These are phyloP conservation scores for Prunella vulgaris DNA, from an alignment of 257 asterid species.

Conservation along the genomic window DNA sequence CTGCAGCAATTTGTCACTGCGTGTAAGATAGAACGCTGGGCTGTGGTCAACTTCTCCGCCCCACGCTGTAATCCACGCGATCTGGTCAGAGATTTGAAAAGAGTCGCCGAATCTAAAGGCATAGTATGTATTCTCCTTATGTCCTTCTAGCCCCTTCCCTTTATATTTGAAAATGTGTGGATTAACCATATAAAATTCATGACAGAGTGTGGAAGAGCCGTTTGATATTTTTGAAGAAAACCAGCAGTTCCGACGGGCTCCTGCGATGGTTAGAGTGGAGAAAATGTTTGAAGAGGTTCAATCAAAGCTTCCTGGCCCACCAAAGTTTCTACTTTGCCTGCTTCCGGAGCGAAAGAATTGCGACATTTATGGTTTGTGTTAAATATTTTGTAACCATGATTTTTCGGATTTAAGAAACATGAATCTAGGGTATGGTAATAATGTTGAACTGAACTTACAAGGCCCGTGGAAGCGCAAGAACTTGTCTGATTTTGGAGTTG, in stretches of 20 bases:
- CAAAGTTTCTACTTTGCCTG: constrained; percentile 72
- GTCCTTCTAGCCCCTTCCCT: background rate
- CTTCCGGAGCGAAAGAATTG: constrained; percentile 84
- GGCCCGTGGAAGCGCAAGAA: constrained; percentile 90
- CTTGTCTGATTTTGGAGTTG: constrained; percentile 74
- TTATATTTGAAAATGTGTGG: background rate
- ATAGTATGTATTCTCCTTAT: constrained; percentile 44
- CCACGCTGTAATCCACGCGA: constrained; percentile 49
- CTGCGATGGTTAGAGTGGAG: constrained; percentile 71
- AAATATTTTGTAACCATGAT: background rate
- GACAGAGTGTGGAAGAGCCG: constrained; percentile 55
- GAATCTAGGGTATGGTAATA: background rate
- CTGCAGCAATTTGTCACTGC: constrained; percentile 61
- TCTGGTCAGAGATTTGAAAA: constrained; percentile 55
- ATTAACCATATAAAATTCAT: background rate
- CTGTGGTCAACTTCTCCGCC: constrained; percentile 75
- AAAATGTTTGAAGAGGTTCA: constrained; percentile 66
- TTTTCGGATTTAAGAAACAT: background rate
- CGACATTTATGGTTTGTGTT: constrained; percentile 65
- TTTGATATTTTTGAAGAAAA: constrained; percentile 56
- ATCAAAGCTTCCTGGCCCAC: constrained; percentile 68
- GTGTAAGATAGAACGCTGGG: constrained; percentile 71
- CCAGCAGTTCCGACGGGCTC: constrained; percentile 57
- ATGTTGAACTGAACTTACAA: constrained; percentile 17
- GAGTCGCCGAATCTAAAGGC: constrained; percentile 69